Conservation (phyloP, 768 basidiomycete species). For the Tephrocybe sp. region DNA sequence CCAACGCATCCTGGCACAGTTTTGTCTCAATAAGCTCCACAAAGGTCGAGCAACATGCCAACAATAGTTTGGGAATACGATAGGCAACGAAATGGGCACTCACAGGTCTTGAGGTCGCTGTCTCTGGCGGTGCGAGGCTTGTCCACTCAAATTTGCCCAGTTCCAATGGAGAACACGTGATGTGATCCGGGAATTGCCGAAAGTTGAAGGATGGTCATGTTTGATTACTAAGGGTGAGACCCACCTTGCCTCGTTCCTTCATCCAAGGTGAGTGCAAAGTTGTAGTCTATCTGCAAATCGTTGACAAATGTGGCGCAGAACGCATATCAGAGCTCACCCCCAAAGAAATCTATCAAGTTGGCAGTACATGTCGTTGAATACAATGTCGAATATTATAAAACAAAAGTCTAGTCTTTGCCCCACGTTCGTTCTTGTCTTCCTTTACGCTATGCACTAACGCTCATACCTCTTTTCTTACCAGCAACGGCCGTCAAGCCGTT, state of each 20-base stretch:
- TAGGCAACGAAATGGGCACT: conserved; percentile 24
- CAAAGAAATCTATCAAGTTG: conserved; percentile 64
- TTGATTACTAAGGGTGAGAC: conserved; percentile 17
- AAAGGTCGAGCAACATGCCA: conserved; percentile 2
- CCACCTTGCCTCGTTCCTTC: conserved; percentile 8
- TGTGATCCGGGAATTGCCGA: conserved; percentile 14
- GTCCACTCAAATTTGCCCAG: conserved; percentile 16
- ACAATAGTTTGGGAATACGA: conserved; percentile 5
- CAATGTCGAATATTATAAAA: conserved; percentile 71
- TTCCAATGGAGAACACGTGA: conserved; percentile 12
- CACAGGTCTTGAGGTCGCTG: conserved; percentile 40
- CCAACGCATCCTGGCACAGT: conserved; percentile 37
- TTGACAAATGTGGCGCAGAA: conserved; percentile 12
- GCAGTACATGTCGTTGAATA: conserved; percentile 79
- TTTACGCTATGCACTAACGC: not conserved
- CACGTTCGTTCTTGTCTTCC: conserved; percentile 56
- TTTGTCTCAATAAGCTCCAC: conserved; percentile 10
- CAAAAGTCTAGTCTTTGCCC: conserved; percentile 92
- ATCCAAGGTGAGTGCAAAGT: conserved; percentile 12
- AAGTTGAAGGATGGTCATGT: conserved; percentile 6
- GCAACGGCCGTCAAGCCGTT: conserved; percentile 97
- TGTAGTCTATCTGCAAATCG: not conserved
- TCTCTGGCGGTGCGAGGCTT: conserved; percentile 35
- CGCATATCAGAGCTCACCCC: conserved; percentile 17
- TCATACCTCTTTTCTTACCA: conserved; percentile 31